Percentiles rank a stretch among this genome's conserved stretches.
Conservation (phyloP, 2,329 filamentous ascomycete genomes). For the Trichoderma gracile region DNA sequence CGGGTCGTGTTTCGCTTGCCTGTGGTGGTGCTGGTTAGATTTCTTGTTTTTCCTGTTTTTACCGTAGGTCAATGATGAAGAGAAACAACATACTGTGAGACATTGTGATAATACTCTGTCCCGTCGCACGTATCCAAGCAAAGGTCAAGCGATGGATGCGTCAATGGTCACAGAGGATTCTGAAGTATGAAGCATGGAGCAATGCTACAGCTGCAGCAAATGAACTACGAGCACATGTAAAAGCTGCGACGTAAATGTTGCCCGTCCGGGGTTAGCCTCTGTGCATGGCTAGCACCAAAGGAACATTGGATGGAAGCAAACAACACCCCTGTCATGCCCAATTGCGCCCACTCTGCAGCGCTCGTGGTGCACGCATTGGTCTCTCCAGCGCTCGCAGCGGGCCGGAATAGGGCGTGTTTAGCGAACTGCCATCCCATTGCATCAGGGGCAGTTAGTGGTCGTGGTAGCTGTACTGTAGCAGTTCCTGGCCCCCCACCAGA, state of each 20-base stretch:
- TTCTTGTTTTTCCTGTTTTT: no score
- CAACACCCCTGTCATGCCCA: neutral
- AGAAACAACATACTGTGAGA: slow-evolving; percentile 8
- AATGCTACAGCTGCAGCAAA: neutral
- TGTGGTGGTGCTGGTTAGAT: slow-evolving; percentile 39
- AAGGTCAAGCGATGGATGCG: neutral
- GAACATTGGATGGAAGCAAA: neutral
- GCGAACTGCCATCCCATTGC: neutral
- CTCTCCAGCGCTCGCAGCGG: slow-evolving; percentile 12
- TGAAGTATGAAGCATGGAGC: neutral
- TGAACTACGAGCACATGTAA: no score
- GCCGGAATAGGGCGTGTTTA: neutral
- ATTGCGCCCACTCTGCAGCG: neutral
- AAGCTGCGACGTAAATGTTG: neutral
- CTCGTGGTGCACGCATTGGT: neutral
- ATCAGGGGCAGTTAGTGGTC: no score
- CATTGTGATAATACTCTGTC: neutral
- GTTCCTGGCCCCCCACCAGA: no score
- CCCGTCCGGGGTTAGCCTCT: slow-evolving; percentile 2
- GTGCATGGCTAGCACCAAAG: neutral
- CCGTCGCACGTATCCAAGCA: neutral
- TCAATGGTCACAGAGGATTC: no score
- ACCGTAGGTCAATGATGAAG: neutral
- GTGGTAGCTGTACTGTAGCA: no score
- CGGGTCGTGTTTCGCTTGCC: slow-evolving; percentile 88